Base-by-base conservation (phyloP, 1,284 basidiomycete genomes). In the Ganoderma multipileum region DNA sequence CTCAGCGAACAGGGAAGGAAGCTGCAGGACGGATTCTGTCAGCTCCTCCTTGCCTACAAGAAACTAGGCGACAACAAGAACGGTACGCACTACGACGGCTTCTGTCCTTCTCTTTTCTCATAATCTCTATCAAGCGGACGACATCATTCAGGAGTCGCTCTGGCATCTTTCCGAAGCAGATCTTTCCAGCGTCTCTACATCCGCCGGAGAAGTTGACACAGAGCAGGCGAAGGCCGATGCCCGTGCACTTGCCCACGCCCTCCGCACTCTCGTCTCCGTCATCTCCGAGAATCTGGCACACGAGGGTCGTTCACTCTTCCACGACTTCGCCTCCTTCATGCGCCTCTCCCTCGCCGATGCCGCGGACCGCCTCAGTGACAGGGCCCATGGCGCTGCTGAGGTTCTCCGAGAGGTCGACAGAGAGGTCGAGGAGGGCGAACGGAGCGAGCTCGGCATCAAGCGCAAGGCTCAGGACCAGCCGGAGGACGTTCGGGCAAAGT, bases 341-440 rank as follows among this genome's bases (percentile, higher is more conserved):
- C 86, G 91, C 1, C 83, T 91, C 39, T 84, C 88, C 2, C 79
- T 91, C 50, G 89, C 90, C 0, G 89, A 92, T 67, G 84, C 86
- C 0, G 89, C 89, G 0, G 89, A 90, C 63, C 76, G 83, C 18
- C 69, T 91, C 28, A 85, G 90, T 71, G 71, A 76, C 0, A 81
- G 82, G 65, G 91, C 89, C 0, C 80, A 81, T 2, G 71, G 75
- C 2, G 83, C 87, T 0, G 90, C 90, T 67, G 79, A 86, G 38
- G 79, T 76, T 16, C 77, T 92, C 2, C 81, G 89, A 23, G 78
- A 83, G 9, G 78, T 87, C 2, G 90, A 92, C 63, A 76, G 82
- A 5, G 85, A 87, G 59, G 86, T 91, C 0, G 84, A 88, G 71
- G 78, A 83, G 4, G 90, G 90, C 8, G 81, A 89, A 74, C 81